phyloP scores from a whole-genome alignment of 331 rosid species.

The Erythrophleum ivorense region DNA sequence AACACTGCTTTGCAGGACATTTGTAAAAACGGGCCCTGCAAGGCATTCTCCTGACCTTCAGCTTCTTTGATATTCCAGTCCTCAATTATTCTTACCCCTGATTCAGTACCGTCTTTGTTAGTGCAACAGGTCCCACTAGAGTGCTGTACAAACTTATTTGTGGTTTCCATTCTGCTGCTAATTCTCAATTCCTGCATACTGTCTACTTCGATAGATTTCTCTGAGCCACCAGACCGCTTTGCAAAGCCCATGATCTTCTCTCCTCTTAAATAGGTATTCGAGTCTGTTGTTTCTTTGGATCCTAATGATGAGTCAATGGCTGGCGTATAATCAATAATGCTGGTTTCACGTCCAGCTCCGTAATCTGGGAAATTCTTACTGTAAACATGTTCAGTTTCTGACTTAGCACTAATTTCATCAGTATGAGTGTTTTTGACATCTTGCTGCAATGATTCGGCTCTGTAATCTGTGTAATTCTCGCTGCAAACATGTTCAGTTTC shows the following conservation, averaged over 20 bases:
- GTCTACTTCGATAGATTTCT: conserved; percentile 30
- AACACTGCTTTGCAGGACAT: conserved; percentile 54
- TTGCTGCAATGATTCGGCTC: background rate
- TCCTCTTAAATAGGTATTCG: conserved; percentile 30
- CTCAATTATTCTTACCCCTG: conserved; percentile 40
- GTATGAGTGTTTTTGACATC: background rate
- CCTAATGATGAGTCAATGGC: conserved; percentile 37
- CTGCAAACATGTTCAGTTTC: conserved; percentile 40
- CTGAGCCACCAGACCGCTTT: conserved; percentile 14
- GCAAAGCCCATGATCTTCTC: conserved; percentile 25
- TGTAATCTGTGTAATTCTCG: background rate
- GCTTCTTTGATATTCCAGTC: conserved; percentile 42
- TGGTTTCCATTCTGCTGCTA: conserved; percentile 31
- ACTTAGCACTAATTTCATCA: conserved; percentile 7
- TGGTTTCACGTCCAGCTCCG: conserved; percentile 33
- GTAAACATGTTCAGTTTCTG: background rate
- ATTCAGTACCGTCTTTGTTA: conserved; percentile 44
- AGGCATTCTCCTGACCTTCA: conserved; percentile 48
- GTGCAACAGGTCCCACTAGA: conserved; percentile 37
- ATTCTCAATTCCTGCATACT: conserved; percentile 39
- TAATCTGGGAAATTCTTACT: background rate
- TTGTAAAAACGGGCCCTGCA: conserved; percentile 72
- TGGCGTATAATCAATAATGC: conserved; percentile 21
- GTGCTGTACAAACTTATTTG: conserved; percentile 19
- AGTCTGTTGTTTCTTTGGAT: conserved; percentile 39